Conservation (phyloP, 352 stramenopile species). For the Elongisporangium anandrum region DNA sequence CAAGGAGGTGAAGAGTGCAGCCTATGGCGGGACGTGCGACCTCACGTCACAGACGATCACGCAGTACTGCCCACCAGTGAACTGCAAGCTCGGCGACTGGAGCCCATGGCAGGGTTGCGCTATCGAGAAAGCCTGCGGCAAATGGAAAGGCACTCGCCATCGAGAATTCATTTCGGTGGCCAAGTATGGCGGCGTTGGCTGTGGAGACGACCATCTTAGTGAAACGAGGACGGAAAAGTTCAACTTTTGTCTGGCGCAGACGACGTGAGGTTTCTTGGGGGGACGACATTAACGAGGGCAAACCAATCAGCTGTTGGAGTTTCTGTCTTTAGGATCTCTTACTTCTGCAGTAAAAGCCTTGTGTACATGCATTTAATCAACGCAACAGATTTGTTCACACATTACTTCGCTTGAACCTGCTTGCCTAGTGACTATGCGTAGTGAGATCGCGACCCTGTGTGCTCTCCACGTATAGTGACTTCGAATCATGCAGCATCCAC, state of each 20-base stretch:
- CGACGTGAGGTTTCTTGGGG: neutral
- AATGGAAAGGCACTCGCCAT: neutral
- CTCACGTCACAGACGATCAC: neutral
- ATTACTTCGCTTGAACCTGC: too few relatives aligned
- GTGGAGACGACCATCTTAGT: neutral
- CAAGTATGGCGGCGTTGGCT: neutral
- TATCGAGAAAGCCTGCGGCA: neutral
- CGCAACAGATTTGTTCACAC: too few relatives aligned
- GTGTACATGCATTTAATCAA: too few relatives aligned
- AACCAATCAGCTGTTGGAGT: too few relatives aligned
- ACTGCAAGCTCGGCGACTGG: neutral
- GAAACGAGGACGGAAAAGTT: neutral
- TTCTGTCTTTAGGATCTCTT: too few relatives aligned
- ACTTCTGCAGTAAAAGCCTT: too few relatives aligned
- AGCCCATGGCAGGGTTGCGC: neutral
- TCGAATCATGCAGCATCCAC: too few relatives aligned
- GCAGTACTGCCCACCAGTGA: neutral
- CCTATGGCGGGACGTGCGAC: neutral
- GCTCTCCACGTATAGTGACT: too few relatives aligned
- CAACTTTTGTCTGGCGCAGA: neutral
- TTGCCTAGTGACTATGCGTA: too few relatives aligned
- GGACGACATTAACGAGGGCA: too few relatives aligned
- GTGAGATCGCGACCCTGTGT: too few relatives aligned
- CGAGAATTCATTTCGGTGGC: neutral
- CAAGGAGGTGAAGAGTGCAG: neutral